Conservation (phyloP, 2,329 filamentous ascomycete species). For the Cladosporium colombiae region DNA sequence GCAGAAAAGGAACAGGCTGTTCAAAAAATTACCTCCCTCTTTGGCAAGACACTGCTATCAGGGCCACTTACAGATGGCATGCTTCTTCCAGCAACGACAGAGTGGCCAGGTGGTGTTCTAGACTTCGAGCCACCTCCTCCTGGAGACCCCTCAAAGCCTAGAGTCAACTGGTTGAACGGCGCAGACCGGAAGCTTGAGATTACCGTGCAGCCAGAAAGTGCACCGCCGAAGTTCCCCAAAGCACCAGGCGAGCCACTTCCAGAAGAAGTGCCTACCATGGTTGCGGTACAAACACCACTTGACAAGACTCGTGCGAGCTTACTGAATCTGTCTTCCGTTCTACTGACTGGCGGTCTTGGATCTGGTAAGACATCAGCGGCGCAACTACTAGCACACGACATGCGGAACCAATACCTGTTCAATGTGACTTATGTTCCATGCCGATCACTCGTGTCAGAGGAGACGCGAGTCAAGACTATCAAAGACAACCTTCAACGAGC, state of each 20-base stretch:
- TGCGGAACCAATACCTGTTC: conserved; percentile 73
- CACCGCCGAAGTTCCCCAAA: conserved; percentile 58
- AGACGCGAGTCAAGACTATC: conserved; percentile 84
- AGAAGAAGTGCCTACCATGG: conserved; percentile 60
- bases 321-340: conserved; percentile 81
- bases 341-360: conserved; percentile 85
- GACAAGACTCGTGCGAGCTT: conserved; percentile 73
- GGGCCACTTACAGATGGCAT: conserved; percentile 90
- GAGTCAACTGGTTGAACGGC: conserved; percentile 70
- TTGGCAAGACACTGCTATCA: conserved; percentile 69
- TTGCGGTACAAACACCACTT: conserved; percentile 81
- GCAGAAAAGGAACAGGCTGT: conserved; percentile 76
- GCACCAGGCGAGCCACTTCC: conserved; percentile 60
- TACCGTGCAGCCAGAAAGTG: conserved; percentile 73
- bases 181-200: conserved; percentile 72
- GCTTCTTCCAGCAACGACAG: conserved; percentile 64
- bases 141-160: conserved; percentile 49
- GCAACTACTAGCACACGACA: conserved; percentile 70
- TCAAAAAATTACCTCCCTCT: conserved; percentile 71
- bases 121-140: conserved; percentile 67
- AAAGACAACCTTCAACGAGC: conserved; percentile 83
- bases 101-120: conserved; percentile 83
- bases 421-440: conserved; percentile 86
- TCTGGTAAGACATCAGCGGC: conserved; percentile 85
- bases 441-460: conserved; percentile 83